Conservation (phyloP, 768 basidiomycete genomes). For the Pleurotus cornucopiae region DNA sequence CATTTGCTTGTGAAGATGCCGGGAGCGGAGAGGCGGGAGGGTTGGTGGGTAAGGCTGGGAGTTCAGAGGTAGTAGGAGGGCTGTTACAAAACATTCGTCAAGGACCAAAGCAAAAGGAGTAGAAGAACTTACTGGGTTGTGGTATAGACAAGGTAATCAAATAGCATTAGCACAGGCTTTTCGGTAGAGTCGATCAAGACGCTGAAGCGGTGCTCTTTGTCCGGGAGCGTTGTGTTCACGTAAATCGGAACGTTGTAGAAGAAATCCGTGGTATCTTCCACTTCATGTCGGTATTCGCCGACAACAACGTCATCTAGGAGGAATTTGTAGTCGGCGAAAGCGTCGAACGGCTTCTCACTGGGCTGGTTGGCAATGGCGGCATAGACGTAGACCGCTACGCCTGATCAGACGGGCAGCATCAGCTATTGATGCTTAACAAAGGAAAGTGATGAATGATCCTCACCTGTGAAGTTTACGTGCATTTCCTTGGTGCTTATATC, state of each 20-base stretch:
- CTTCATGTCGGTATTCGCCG: background rate
- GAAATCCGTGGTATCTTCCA: background rate
- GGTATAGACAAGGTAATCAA: conserved; percentile 1
- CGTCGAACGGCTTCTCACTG: background rate
- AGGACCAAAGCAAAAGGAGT: no score
- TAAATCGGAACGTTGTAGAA: background rate
- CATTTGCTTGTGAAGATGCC: no score
- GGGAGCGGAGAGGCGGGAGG: no score
- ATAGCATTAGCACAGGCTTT: background rate
- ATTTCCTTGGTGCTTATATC: background rate
- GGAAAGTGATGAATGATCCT: background rate
- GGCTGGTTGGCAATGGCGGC: background rate
- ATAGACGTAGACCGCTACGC: background rate
- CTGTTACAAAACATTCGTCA: no score
- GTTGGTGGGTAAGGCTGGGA: no score
- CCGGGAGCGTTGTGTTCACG: background rate
- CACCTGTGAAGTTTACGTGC: background rate
- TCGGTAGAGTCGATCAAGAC: background rate
- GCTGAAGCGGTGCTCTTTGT: background rate
- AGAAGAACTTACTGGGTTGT: no score
- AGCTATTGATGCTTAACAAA: background rate
- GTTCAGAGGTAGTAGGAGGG: no score
- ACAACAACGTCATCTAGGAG: background rate
- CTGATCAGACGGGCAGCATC: background rate
- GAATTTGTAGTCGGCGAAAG: background rate